A percentile compares a stretch with the other conserved stretches of the same genome.
These are phyloP conservation scores for Kewa caespitosa DNA, from an alignment of 179 eudicot genomes.

Conservation along the genomic window DNA sequence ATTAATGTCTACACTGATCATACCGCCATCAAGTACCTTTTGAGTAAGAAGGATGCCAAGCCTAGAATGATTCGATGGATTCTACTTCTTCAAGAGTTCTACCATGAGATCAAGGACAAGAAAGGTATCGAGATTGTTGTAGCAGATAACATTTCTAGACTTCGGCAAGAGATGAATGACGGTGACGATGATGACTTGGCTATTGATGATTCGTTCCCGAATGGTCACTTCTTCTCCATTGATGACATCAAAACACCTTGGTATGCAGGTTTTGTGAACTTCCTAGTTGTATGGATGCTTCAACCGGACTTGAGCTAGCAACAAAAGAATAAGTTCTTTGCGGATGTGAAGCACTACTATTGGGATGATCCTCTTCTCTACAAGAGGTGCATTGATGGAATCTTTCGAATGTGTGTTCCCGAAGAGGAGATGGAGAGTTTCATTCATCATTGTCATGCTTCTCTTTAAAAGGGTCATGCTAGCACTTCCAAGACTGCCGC, in stretches of 20 bases:
- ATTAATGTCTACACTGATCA: no score
- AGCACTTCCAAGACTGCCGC: no score
- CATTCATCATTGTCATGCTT: no score
- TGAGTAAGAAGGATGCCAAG: neutral
- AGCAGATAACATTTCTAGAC: neutral
- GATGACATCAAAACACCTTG: neutral
- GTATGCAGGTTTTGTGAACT: neutral
- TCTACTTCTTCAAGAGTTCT: neutral
- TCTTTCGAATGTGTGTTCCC: no score
- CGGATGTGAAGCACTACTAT: neutral
- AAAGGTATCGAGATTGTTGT: neutral
- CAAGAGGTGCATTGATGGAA: no score
- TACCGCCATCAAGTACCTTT: no score
- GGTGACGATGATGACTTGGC: neutral
- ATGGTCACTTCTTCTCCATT: neutral
- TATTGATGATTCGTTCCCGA: neutral
- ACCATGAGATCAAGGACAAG: neutral
- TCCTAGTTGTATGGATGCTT: neutral
- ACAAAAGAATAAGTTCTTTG: neutral
- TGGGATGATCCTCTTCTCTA: no score
- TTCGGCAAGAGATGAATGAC: neutral
- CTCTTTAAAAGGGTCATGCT: no score
- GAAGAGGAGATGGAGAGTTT: no score
- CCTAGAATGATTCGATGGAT: neutral
- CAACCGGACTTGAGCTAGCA: neutral